These are phyloP conservation scores for Scalesia atractyloides DNA, from an alignment of 129 eudicot genomes.

Conservation along the genomic window DNA sequence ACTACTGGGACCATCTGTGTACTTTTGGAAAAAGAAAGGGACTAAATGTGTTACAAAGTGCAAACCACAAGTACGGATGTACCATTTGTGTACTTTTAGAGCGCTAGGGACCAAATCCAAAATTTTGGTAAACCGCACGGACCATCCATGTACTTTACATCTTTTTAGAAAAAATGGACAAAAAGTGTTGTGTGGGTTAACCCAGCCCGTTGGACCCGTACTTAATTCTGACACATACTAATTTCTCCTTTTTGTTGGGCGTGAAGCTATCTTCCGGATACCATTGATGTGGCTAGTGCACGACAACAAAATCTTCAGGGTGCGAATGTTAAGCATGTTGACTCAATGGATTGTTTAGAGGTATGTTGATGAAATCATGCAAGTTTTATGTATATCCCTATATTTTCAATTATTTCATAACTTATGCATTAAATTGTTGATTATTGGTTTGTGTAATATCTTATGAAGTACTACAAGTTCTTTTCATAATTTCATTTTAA, in stretches of 20 bases:
- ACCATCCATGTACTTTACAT: no score
- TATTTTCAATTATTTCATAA: slow-evolving; percentile 21
- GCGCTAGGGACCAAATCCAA: no score
- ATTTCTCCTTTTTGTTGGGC: slow-evolving; percentile 18
- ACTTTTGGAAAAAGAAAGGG: no score
- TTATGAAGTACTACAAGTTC: slow-evolving; percentile 7
- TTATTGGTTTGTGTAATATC: slow-evolving; percentile 25
- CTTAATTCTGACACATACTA: not conserved
- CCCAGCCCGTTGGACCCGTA: not conserved
- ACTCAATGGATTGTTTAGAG: not conserved
- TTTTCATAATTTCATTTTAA: slow-evolving; percentile 1
- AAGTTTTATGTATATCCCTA: slow-evolving; percentile 23
- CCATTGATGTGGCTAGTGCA: slow-evolving; percentile 53
- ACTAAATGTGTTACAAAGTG: no score
- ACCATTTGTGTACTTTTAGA: no score
- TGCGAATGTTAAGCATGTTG: slow-evolving; percentile 48
- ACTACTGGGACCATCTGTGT: no score
- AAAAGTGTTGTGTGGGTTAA: slow-evolving; percentile 5
- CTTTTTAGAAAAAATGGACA: not conserved
- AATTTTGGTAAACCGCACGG: no score
- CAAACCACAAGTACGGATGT: no score
- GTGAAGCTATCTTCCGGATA: slow-evolving; percentile 57
- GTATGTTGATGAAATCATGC: slow-evolving; percentile 24
- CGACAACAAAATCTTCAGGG: slow-evolving; percentile 47
- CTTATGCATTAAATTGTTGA: slow-evolving; percentile 7